Conservation (phyloP, 495 filamentous ascomycete genomes). For the Saxophila tyrrhenica region DNA sequence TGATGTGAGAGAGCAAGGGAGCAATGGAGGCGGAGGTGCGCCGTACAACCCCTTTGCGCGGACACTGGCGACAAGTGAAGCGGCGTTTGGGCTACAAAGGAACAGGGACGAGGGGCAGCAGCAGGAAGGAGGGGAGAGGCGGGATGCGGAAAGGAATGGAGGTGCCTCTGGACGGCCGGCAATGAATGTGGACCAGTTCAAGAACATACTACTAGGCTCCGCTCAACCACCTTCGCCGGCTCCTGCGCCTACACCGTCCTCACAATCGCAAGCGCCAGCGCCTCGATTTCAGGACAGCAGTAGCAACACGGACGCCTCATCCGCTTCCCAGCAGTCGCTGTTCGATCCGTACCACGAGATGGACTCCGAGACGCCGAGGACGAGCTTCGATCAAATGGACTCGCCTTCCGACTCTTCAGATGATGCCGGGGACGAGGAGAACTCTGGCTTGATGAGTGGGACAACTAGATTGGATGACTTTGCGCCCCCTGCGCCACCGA, state of each 20-base stretch:
- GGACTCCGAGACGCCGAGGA: constrained; percentile 25
- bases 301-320: constrained; percentile 31
- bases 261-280: background rate
- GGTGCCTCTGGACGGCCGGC: constrained; percentile 10
- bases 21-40: background rate
- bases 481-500: constrained; percentile 24
- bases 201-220: constrained; percentile 29
- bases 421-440: constrained; percentile 27
- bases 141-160: background rate
- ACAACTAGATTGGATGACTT: constrained; percentile 13
- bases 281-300: constrained; percentile 23
- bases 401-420: constrained; percentile 17
- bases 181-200: constrained; percentile 31
- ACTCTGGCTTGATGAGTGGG: constrained; percentile 18
- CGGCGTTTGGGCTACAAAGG: constrained; percentile 6
- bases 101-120: background rate
- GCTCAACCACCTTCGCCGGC: constrained; percentile 15
- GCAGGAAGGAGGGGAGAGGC: background rate
- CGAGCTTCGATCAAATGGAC: constrained; percentile 23
- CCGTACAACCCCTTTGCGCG: constrained; percentile 27
- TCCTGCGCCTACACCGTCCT: background rate
- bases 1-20: background rate
- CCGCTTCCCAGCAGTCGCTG: constrained; percentile 28
- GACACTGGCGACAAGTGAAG: constrained; percentile 28
- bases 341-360: constrained; percentile 27